These are phyloP conservation scores for Periconia sp. DNA, from an alignment of 2,329 filamentous ascomycete genomes.

Conservation along the genomic window DNA sequence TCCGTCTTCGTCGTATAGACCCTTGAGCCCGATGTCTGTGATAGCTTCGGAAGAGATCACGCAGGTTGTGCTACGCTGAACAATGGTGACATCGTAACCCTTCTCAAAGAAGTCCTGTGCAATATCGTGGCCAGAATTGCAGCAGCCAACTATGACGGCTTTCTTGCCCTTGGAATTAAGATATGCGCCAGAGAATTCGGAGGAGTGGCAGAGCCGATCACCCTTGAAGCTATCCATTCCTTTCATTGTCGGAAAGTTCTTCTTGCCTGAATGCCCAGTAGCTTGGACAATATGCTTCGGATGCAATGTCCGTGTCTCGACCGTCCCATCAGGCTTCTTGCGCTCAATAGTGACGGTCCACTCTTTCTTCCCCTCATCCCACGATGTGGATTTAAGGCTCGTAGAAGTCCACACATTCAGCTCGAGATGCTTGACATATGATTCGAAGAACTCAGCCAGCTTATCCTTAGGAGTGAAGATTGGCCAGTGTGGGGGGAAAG, in stretches of 20 bases:
- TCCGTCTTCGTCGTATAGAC: conserved; percentile 34
- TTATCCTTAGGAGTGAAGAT: conserved; percentile 42
- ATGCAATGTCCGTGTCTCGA: conserved; percentile 30
- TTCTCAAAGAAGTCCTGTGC: conserved; percentile 55
- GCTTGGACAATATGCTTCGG: conserved; percentile 39
- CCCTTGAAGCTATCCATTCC: conserved; percentile 46
- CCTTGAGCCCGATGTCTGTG: conserved; percentile 35
- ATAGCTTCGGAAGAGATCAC: conserved; percentile 36
- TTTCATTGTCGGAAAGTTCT: conserved; percentile 38
- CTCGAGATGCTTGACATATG: conserved; percentile 44
- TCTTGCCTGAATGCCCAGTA: conserved; percentile 39
- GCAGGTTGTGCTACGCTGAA: conserved; percentile 54
- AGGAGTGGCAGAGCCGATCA: conserved; percentile 38
- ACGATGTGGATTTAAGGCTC: conserved; percentile 43
- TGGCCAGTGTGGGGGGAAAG: conserved; percentile 40
- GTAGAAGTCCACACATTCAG: conserved; percentile 50
- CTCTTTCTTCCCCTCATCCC: conserved; percentile 41
- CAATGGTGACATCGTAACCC: conserved; percentile 52
- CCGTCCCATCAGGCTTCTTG: conserved; percentile 25
- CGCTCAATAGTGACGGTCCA: conserved; percentile 48
- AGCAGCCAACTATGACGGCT: conserved; percentile 55
- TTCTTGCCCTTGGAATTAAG: conserved; percentile 47
- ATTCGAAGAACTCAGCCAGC: conserved; percentile 47
- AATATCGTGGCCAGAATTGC: conserved; percentile 58
- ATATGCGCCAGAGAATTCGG: conserved; percentile 39